These are phyloP conservation scores for Monosporascus cannonballus DNA, from an alignment of 2,329 filamentous ascomycete species.

Conservation along the genomic window DNA sequence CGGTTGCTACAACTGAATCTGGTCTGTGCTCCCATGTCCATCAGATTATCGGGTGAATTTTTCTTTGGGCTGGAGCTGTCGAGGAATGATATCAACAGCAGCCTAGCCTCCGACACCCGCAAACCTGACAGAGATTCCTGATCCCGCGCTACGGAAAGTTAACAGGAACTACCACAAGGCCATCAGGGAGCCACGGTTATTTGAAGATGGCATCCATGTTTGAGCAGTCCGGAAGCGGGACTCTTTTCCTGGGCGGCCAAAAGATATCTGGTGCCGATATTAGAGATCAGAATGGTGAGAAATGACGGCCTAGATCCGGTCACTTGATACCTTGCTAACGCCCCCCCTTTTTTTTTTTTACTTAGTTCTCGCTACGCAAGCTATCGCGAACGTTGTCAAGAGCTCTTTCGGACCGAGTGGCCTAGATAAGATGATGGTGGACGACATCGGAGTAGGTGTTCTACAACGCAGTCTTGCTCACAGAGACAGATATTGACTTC, in stretches of 20 bases:
- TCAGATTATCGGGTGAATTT: not conserved
- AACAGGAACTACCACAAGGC: not conserved
- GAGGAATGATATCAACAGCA: not conserved
- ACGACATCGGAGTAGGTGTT: slow-evolving; percentile 82
- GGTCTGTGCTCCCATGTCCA: not conserved
- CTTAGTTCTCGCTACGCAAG: slow-evolving; percentile 84
- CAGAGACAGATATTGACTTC: slow-evolving; percentile 11
- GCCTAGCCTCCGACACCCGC: not conserved
- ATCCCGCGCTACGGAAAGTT: not conserved
- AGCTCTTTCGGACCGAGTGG: slow-evolving; percentile 96
- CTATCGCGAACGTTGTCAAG: slow-evolving; percentile 98
- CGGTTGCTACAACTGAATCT: not conserved
- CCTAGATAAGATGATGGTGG: slow-evolving; percentile 99
- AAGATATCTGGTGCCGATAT: slow-evolving; percentile 98
- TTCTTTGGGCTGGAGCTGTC: not conserved
- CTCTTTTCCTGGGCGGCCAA: slow-evolving; percentile 90
- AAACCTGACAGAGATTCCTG: too few relatives aligned
- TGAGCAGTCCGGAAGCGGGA: slow-evolving; percentile 90
- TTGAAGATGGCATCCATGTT: slow-evolving; percentile 84
- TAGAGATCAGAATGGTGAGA: slow-evolving; percentile 85
- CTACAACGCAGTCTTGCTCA: not conserved
- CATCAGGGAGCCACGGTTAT: not conserved
- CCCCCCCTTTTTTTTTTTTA: not conserved
- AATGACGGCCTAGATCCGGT: slow-evolving; percentile 14
- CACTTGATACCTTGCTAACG: slow-evolving; percentile 18